phyloP scores from a whole-genome alignment of 345 rosid species.

The Eucalyptus marginata region DNA sequence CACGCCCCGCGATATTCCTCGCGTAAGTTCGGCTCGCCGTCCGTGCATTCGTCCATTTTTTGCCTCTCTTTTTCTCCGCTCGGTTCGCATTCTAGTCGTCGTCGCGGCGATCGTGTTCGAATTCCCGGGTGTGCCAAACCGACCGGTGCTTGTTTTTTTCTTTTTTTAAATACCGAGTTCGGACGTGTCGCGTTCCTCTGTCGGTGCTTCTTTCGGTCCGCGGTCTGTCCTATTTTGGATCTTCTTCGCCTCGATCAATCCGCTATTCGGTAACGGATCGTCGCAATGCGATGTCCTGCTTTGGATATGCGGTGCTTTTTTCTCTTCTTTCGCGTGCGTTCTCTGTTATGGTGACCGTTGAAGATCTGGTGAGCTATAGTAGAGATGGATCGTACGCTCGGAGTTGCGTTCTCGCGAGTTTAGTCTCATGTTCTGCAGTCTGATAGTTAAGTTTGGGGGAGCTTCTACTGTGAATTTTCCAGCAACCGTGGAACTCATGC shows the following conservation, averaged over 20 bases:
- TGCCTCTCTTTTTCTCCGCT: accelerated
- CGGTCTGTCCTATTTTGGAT: not conserved
- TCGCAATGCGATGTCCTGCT: not conserved
- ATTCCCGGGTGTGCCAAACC: not conserved
- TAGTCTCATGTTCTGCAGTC: not conserved
- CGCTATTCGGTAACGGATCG: not conserved
- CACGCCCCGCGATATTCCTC: not conserved
- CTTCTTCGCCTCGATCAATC: not conserved
- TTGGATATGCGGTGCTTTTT: not conserved
- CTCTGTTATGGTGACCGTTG: not conserved
- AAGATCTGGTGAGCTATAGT: not conserved
- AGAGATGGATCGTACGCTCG: too few species aligned
- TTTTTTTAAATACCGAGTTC: not conserved
- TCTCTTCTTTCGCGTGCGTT: not conserved
- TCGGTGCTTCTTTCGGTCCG: not conserved
- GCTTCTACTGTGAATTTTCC: not conserved
- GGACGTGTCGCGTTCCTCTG: not conserved
- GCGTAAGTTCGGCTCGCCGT: not conserved
- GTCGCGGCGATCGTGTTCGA: not conserved
- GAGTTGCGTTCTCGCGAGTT: not conserved
- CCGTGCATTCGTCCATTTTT: not conserved
- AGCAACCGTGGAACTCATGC: not conserved
- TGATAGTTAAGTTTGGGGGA: not conserved
- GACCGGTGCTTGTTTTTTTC: not conserved
- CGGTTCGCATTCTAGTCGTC: not conserved